Base-by-base conservation (phyloP, 2,329 filamentous ascomycete species). In the Talaromyces sp. region DNA sequence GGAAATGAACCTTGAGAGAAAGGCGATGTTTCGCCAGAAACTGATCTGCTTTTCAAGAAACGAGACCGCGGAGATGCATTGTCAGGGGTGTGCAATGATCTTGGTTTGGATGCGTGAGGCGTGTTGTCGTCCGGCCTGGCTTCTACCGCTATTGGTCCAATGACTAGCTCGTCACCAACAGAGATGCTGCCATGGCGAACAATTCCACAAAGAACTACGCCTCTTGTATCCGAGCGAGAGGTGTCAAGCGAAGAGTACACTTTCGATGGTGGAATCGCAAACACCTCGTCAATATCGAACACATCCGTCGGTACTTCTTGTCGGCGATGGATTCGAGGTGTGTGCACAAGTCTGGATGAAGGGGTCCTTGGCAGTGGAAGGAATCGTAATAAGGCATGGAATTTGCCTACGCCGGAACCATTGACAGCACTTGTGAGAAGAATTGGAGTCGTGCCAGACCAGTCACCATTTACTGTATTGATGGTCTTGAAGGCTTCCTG, bases 231-330 rank as follows among this genome's bases (percentile, higher is more conserved):
- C 54, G 81, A 74, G 5, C 77, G 75, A 31, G 77, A 71, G 65
- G 80, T 73, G 64, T 81, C 71, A 68, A 80, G 76, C 19, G 72
- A 67, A 2, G 78, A 78, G 68, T 80, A 81, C 4, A 85, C 82
- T 68, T 88, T 88, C 1, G 88, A 86, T 0, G 86, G 85, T 1
- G 89, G 86, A 15, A 93, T 85, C 65, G 86, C 91, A 76, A 96
- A 98, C 1, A 93, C 88, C 70, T 97, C 94, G 74, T 98, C 94
- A 27, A 98, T 86, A 73, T 97, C 91, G 72, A 98, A 98, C 1
- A 97, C 79, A 38, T 86, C 86, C 4, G 81, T 80, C 1, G 88
- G 86, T 64, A 86, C 84, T 66, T 88, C 83, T 0, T 70, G 62
- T 1, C 64, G 17, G 13, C 45, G n/a, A 17, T 64, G 53, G 13